Evolutionary conservation across 202 grass and related monocot genomes (phyloP).

Genomic region (Alloteropsis angusta): DNA sequence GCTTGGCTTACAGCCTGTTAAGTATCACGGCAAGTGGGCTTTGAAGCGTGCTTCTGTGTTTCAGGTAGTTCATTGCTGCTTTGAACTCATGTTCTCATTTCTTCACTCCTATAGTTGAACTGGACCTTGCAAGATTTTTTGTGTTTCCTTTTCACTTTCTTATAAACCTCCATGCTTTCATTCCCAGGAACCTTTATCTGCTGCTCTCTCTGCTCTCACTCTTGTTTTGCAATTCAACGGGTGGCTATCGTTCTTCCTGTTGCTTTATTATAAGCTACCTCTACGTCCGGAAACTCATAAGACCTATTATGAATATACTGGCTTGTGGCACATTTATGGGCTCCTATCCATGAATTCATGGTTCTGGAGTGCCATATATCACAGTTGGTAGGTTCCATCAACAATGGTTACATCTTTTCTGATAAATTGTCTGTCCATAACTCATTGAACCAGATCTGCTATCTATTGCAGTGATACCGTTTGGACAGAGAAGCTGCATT

Average conservation of each 20-base stretch:
- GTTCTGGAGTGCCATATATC: slow-evolving; percentile 96
- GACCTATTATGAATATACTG: slow-evolving; percentile 88
- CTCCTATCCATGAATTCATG: slow-evolving; percentile 83
- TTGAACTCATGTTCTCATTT: not conserved
- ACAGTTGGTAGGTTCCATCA: slow-evolving; percentile 50
- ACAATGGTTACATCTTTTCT: not conserved
- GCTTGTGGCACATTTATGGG: slow-evolving; percentile 77
- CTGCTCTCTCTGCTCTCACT: slow-evolving; percentile 66
- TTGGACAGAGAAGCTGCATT: slow-evolving; percentile 69
- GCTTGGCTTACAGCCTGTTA: slow-evolving; percentile 52
- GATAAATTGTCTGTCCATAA: not conserved
- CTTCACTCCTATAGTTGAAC: not conserved
- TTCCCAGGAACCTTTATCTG: slow-evolving; percentile 74
- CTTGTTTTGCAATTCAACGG: slow-evolving; percentile 82
- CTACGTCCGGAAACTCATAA: slow-evolving; percentile 52
- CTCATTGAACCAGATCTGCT: slow-evolving; percentile 1
- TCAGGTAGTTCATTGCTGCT: slow-evolving; percentile 47
- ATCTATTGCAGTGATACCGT: slow-evolving; percentile 55
- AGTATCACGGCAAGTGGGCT: slow-evolving; percentile 92
- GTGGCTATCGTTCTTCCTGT: slow-evolving; percentile 82
- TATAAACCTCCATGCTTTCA: not conserved
- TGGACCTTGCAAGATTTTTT: not conserved
- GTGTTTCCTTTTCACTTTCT: not conserved
- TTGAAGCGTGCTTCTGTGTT: slow-evolving; percentile 72
- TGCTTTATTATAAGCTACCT: slow-evolving; percentile 75